These are phyloP conservation scores for Uronychia setigera DNA, from an alignment of 73 alveolate species.

Conservation along the genomic window DNA sequence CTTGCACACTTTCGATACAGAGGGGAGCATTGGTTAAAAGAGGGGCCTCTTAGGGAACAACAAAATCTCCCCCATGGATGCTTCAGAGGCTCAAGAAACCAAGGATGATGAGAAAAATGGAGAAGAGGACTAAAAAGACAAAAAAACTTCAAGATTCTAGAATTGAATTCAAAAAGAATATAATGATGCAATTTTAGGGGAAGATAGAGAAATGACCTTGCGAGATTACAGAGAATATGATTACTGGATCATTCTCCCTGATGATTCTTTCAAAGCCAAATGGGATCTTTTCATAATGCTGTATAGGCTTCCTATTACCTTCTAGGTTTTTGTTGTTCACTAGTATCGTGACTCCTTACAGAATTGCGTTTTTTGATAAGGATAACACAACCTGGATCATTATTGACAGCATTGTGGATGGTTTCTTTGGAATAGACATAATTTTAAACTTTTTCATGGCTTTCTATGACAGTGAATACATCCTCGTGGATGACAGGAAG, in stretches of 20 bases:
- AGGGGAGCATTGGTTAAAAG: neutral
- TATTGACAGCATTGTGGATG: constrained; percentile 57
- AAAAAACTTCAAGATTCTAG: neutral
- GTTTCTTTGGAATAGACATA: constrained; percentile 40
- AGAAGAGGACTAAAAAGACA: neutral
- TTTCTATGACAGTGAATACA: constrained; percentile 66
- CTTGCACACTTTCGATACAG: neutral
- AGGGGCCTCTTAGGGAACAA: neutral
- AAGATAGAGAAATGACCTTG: constrained; percentile 21
- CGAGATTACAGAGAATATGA: constrained; percentile 8
- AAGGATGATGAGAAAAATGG: neutral
- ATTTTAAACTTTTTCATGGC: constrained; percentile 68
- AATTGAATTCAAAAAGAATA: neutral
- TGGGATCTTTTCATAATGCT: constrained; percentile 45
- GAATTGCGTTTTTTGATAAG: constrained; percentile 33
- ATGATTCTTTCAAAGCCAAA: constrained; percentile 11
- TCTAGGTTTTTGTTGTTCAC: constrained; percentile 67
- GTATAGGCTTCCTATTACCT: constrained; percentile 5
- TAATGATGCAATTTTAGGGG: constrained; percentile 16
- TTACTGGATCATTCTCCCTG: constrained; percentile 43
- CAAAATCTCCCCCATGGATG: too few species aligned
- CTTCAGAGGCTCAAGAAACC: neutral
- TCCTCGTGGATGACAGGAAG: constrained; percentile 70
- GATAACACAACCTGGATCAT: constrained; percentile 15
- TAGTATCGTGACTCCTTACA: constrained; percentile 43